Base-by-base conservation (phyloP, 2,329 filamentous ascomycete genomes). In the Coniochaeta sp. region DNA sequence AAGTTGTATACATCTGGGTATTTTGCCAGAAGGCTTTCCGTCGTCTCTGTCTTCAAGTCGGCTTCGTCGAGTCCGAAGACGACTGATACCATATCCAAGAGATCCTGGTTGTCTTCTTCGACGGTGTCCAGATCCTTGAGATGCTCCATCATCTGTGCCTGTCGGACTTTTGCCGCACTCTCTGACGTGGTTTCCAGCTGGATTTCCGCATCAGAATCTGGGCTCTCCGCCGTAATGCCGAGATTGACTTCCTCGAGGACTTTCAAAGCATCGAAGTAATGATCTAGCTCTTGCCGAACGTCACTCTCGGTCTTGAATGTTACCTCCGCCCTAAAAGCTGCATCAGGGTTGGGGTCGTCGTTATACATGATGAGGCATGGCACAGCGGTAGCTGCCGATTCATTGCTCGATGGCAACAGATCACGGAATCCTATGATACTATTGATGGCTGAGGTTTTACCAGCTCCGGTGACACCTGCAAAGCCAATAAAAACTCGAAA, bases 321-420 rank as follows among this genome's bases (percentile, higher is more conserved):
- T 8, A 73, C 57, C 7, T 66, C 57, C 1, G 69, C 70, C 0
- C 63, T 62, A 17, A 65, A 69, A 3, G 59, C 52, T 9, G 63
- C n/a, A 0, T 58, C 62, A 5, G 64, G 64, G 0, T 38, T 40
- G 1, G 65, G 26, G 9, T 66, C 59, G 24, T 64, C 17, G 40
- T 74, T 74, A 62, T 66, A 74, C 0, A 65, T 63, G 0, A 71
- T 62, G 5, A 65, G 66, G 3, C 66, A 70, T 0, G 62, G 55
- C 0, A 69, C 68, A 0, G 72, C 69, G 0, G 71, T 74, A 0
- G 68, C 63, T 0, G 71, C 71, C 6, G 61, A 60, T 7, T 70
- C 64, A n/a, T 71, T 71, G 8, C 65, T 68, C 0, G 70, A 70
- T 1, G 72, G 71, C 0, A 74, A 61, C 1, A 74, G 60, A 17